Conservation (phyloP, 805 yeast species). For the Zygoascus tannicola region DNA sequence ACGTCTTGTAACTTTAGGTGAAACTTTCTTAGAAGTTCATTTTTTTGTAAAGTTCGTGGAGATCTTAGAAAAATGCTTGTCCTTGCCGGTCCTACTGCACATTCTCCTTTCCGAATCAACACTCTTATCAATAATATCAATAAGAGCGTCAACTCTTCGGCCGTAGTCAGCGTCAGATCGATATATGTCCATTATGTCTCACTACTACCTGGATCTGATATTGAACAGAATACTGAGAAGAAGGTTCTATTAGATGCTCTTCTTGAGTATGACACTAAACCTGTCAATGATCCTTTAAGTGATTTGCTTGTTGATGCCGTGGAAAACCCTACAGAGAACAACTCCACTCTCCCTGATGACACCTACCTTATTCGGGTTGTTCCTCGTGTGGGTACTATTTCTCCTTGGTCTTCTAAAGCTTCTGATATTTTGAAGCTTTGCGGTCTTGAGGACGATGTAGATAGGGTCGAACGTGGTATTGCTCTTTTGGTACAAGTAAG, state of each 20-base stretch:
- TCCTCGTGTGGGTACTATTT: slow-evolving; percentile 93
- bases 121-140: slow-evolving; percentile 65
- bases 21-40: too few species aligned
- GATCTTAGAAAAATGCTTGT: slow-evolving; percentile 35
- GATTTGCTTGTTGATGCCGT: slow-evolving; percentile 33
- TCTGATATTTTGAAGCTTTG: slow-evolving; percentile 87
- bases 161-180: slow-evolving; percentile 62
- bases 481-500: slow-evolving; percentile 63
- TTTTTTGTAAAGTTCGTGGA: too few species aligned
- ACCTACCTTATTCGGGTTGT: slow-evolving; percentile 61
- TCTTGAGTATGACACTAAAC: slow-evolving; percentile 63
- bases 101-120: slow-evolving; percentile 77
- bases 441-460: slow-evolving; percentile 62
- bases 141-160: slow-evolving; percentile 55
- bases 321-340: slow-evolving; percentile 24
- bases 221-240: slow-evolving; percentile 19
- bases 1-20: too few species aligned
- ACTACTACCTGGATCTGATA: slow-evolving; percentile 31
- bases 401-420: slow-evolving; percentile 99
- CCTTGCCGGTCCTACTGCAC: slow-evolving; percentile 83
- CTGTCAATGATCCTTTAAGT: slow-evolving; percentile 38
- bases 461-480: slow-evolving; percentile 85
- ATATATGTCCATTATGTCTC: slow-evolving; percentile 77
- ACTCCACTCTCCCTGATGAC: slow-evolving; percentile 22
- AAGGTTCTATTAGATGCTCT: slow-evolving; percentile 45